phyloP scores from a whole-genome alignment of 2,329 filamentous ascomycete species.

The Claviceps sp. region DNA sequence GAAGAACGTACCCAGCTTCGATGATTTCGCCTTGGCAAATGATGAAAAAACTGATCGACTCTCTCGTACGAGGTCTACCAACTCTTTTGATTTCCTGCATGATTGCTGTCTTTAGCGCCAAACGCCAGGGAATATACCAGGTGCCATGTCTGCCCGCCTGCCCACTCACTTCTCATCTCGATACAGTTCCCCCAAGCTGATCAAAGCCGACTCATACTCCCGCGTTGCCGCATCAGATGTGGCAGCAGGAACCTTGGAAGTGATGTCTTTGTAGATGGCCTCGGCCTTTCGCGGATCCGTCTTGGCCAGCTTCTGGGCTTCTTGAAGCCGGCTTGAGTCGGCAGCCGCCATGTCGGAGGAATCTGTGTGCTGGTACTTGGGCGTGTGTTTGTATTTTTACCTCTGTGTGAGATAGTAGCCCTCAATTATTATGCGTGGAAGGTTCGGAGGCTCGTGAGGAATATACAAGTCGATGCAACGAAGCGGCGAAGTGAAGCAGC shows the following conservation, averaged over 20 bases:
- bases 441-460: background rate
- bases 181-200: constrained; percentile 85
- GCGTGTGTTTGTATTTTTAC: background rate
- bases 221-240: constrained; percentile 74
- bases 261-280: constrained; percentile 76
- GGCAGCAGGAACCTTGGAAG: constrained; percentile 70
- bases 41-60: constrained; percentile 85
- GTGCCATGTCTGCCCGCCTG: background rate
- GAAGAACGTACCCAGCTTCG: constrained; percentile 74
- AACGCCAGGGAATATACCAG: background rate
- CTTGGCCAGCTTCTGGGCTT: constrained; percentile 76
- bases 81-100: constrained; percentile 60
- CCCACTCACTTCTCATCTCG: constrained; percentile 64
- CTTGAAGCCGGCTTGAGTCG: constrained; percentile 58
- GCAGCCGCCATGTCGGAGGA: constrained; percentile 37
- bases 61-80: constrained; percentile 80
- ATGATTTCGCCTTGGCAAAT: constrained; percentile 97
- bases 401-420: background rate
- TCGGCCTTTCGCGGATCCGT: constrained; percentile 74
- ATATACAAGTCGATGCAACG: background rate
- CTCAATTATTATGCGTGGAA: background rate
- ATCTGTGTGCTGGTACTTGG: background rate
- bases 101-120: constrained; percentile 2
- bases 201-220: constrained; percentile 81
- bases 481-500: background rate